Evolutionary conservation across 2,329 filamentous ascomycete species (phyloP).

Genomic region (Talaromyces sp.): DNA sequence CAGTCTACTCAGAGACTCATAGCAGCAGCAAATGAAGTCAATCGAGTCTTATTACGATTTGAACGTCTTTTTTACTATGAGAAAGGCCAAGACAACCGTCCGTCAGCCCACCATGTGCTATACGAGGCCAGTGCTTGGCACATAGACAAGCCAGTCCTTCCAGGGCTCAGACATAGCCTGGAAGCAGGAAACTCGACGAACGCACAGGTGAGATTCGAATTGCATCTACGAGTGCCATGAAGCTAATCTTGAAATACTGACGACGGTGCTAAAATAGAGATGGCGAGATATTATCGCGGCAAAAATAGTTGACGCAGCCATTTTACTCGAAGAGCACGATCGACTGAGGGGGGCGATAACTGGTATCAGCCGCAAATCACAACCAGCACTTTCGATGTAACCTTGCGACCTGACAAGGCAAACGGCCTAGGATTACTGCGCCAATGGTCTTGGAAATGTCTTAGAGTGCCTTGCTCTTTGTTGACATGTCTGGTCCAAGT

Average conservation of each 20-base stretch:
- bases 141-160: neutral
- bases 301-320: neutral
- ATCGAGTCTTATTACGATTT: neutral
- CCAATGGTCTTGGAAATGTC: too few relatives aligned
- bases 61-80: neutral
- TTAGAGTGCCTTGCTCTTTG: too few relatives aligned
- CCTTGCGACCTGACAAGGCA: too few relatives aligned
- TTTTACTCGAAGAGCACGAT: neutral
- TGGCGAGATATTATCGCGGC: neutral
- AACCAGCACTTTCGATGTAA: too few relatives aligned
- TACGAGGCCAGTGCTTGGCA: neutral
- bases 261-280: neutral
- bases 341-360: neutral
- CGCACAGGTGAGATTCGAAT: neutral
- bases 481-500: too few relatives aligned
- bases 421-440: too few relatives aligned
- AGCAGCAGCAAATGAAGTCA: neutral
- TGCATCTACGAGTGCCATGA: too few relatives aligned
- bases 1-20: neutral
- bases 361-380: neutral
- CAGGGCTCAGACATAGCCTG: neutral
- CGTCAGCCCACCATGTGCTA: neutral
- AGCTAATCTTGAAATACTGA: too few relatives aligned
- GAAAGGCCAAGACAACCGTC: neutral
- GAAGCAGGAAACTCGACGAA: neutral